Percentiles rank a stretch among this genome's conserved stretches.
phyloP scores from a whole-genome alignment of 108 stramenopile species.

The Nannochloropsis salina region DNA sequence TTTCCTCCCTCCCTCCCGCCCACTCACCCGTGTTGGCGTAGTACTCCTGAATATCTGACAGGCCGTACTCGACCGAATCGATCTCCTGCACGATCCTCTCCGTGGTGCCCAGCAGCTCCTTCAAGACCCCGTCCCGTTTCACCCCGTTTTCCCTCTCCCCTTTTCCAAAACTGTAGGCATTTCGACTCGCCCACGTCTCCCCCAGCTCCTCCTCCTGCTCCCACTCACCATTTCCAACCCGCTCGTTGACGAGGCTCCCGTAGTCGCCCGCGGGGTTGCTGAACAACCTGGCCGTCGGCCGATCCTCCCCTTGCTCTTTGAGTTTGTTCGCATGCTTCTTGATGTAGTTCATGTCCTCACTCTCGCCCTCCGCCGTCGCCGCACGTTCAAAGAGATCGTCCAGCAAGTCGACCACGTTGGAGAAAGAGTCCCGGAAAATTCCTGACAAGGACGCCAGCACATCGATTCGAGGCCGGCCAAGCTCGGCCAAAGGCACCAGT shows the following conservation, averaged over 20 bases:
- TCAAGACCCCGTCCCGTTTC: conserved; percentile 57
- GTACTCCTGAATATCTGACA: conserved; percentile 74
- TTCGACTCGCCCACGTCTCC: conserved; percentile 69
- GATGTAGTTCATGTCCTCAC: conserved; percentile 65
- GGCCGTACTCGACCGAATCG: conserved; percentile 74
- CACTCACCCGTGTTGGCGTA: conserved; percentile 65
- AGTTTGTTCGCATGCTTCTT: conserved; percentile 65
- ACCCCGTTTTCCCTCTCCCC: conserved; percentile 58
- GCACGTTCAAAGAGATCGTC: conserved; percentile 74
- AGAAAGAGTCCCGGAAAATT: conserved; percentile 77
- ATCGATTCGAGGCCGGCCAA: conserved; percentile 68
- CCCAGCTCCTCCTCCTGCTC: conserved; percentile 64
- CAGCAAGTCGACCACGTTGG: conserved; percentile 72
- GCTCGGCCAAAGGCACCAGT: conserved; percentile 66
- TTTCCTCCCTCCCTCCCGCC: not conserved
- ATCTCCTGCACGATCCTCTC: conserved; percentile 78
- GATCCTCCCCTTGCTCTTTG: conserved; percentile 57
- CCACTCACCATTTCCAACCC: conserved; percentile 61
- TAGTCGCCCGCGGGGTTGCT: conserved; percentile 61
- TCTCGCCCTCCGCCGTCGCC: conserved; percentile 41
- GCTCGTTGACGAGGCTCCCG: conserved; percentile 66
- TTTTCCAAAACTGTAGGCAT: conserved; percentile 64
- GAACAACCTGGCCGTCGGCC: conserved; percentile 69
- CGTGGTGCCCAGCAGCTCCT: conserved; percentile 66
- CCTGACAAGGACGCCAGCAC: conserved; percentile 70